Evolutionary conservation across 139 green algal genomes (phyloP), one percentile per base, ranked within the genome.

Genomic region (Choricystis sp.): DNA sequence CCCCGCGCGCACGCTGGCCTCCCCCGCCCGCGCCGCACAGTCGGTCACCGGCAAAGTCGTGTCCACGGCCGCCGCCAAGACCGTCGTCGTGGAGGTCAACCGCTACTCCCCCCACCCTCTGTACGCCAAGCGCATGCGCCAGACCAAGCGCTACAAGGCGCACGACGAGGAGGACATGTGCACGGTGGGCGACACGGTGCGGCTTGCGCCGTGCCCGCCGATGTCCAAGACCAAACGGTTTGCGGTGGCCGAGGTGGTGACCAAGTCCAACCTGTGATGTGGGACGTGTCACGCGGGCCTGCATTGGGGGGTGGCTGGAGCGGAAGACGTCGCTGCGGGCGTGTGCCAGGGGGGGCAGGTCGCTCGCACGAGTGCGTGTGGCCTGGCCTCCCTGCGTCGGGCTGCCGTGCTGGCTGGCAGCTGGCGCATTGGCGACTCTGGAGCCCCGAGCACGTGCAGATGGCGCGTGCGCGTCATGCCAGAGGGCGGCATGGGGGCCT

Each of bases 161-260:
- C 76, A 82, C 55, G 74, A 82, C 56, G 70, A 73, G 70, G 27
- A 63, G 56, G 59, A 72, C 28, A 24, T 29, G 40, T 65, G 48
- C 59, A n/a, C 49, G 16, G 55, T 81, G 55, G 76, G 76, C 25
- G 76, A 82, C 62, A 26, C 60, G 2, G 70, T 82, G 2, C 22
- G 21, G 4, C 49, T 82, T 3, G 56, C 29, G 2, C 67, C 73
- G 26, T 59, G 5, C 70, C 40, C 58, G 4, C 76, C 76, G 3
- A 55, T 76, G 23, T 72, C 60, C 64, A 81, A 76, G 61, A 71
- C 2, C 59, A 82, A 82, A 63, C 57, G 61, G 31, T 81, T 72
- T 59, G 27, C 56, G 30, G 62, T 77, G 16, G 59, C 27, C 2
- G 24, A 64, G 1, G 59, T 77, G 24, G 28, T 77, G 40, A 52